phyloP scores from a whole-genome alignment of 1,139 yeast genomes.

The Geotrichum restrictum region DNA sequence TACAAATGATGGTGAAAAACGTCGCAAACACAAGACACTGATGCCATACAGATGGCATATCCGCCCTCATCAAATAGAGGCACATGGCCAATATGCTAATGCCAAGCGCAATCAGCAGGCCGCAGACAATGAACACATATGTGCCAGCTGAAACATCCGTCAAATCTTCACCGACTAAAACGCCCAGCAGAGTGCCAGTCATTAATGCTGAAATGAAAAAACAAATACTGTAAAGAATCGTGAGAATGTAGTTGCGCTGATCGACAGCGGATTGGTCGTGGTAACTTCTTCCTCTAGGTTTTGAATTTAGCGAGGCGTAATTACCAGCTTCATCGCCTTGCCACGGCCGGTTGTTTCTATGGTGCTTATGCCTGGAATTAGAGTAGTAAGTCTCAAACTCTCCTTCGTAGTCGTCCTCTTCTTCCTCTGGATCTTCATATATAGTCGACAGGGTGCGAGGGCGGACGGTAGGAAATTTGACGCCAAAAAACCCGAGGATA shows the following conservation, averaged over 20 bases:
- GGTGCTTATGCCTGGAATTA: background rate
- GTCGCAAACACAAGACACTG: constrained; percentile 40
- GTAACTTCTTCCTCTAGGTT: background rate
- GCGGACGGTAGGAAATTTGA: background rate
- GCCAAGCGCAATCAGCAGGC: constrained; percentile 40
- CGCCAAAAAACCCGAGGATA: background rate
- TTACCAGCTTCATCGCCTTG: constrained; percentile 1
- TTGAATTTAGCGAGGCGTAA: background rate
- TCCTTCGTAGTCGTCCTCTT: constrained; percentile 23
- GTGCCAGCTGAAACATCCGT: constrained; percentile 25
- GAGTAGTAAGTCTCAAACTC: constrained; percentile 22
- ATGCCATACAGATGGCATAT: constrained; percentile 38
- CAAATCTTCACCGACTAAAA: constrained; percentile 41
- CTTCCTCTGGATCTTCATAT: constrained; percentile 17
- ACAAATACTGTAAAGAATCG: constrained; percentile 46
- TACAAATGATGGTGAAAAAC: constrained; percentile 43
- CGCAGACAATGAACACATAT: constrained; percentile 29
- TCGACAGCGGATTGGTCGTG: constrained; percentile 16
- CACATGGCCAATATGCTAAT: constrained; percentile 41
- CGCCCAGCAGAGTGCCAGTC: constrained; percentile 48
- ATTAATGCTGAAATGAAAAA: constrained; percentile 45
- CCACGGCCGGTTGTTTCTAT: background rate
- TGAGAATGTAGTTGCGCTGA: constrained; percentile 47
- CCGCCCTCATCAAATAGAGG: constrained; percentile 41
- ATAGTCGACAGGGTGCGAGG: constrained; percentile 13